Evolutionary conservation across 176 grass and related monocot species (phyloP), one percentile per base, ranked within the genome.

Genomic region (Calamus simplicifolius): DNA sequence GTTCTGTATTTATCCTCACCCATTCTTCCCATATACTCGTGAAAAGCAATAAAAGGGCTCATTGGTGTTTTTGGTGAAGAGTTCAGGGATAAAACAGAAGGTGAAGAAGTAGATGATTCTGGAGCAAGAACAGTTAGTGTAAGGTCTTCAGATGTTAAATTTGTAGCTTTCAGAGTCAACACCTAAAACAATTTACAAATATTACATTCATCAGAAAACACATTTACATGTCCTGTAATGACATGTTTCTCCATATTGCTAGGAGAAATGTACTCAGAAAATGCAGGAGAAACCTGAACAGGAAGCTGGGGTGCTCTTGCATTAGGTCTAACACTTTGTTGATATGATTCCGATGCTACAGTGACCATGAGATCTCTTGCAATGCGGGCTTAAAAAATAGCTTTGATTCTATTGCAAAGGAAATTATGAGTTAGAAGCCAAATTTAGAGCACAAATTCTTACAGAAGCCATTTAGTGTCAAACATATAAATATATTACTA

Each of bases 121-220:
- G 88, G 81, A 77, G 87, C 84, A 51, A 98, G 84, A 62, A 98
- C 93, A 50, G 84, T 92, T 80, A 98, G 69, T 27, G 84, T 98
- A 77, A 98, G 93, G 58, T 92, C 89, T 76, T 98, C 84, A 13
- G 75, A 70, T 51, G 93, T 85, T 69, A 92, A 78, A 85, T 98
- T 98, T 53, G 93, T 89, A 75, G 93, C 93, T 83, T 88, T 82
- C 13, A 98, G 84, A 18, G 93, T 98, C 80, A 98, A 80, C 57
- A 98, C 88, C 93, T 98, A 81, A 61, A 79, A 73, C n/a, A 54
- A 68, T 8, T 57, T 30, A 69, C 61, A 77, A 63, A 21, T 60
- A 21, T 31, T 57, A 13, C 61, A 31, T 49, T 21, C 16, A 59
- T 25, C 55, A 31, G 4, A 12, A 13, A 55, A n/a, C 26, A 43